phyloP scores from a whole-genome alignment of 768 basidiomycete genomes.

The Exidia glandulosa region DNA sequence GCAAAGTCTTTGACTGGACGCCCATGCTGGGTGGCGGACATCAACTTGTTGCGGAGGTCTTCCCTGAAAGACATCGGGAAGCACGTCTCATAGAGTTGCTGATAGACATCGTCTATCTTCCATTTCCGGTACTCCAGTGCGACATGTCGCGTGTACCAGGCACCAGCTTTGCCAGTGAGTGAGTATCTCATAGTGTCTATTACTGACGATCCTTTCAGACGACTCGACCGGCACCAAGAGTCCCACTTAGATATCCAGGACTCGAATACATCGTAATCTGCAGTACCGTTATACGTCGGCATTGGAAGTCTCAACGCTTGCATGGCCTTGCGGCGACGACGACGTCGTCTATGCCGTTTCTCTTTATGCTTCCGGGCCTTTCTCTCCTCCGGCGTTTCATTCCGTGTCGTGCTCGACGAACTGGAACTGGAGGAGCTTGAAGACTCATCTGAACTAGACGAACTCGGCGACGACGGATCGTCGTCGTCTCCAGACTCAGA shows the following conservation, averaged over 20 bases:
- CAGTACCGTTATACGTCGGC: no score
- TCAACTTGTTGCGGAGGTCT: constrained; percentile 17
- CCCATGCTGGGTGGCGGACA: constrained; percentile 12
- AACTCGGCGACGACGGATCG: no score
- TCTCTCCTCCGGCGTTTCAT: no score
- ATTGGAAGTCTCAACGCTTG: no score
- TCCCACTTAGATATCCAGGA: not conserved
- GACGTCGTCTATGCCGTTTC: no score
- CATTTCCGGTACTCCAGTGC: constrained; percentile 16
- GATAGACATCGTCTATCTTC: constrained; percentile 20
- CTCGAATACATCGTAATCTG: no score
- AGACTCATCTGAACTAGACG: no score
- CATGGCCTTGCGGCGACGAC: no score
- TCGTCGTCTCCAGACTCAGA: no score
- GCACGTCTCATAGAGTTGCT: constrained; percentile 25
- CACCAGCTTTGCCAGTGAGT: constrained; percentile 21
- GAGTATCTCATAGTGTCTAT: constrained; percentile 5
- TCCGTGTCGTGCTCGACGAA: no score
- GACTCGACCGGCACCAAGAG: not conserved
- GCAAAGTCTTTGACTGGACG: constrained; percentile 21
- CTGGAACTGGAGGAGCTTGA: no score
- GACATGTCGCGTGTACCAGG: constrained; percentile 23
- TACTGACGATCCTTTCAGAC: not conserved
- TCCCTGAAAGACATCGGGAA: constrained; percentile 22
- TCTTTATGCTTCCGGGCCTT: no score